Evolutionary conservation across 2,329 filamentous ascomycete genomes (phyloP).

Genomic region (Colletotrichum endophyticum): DNA sequence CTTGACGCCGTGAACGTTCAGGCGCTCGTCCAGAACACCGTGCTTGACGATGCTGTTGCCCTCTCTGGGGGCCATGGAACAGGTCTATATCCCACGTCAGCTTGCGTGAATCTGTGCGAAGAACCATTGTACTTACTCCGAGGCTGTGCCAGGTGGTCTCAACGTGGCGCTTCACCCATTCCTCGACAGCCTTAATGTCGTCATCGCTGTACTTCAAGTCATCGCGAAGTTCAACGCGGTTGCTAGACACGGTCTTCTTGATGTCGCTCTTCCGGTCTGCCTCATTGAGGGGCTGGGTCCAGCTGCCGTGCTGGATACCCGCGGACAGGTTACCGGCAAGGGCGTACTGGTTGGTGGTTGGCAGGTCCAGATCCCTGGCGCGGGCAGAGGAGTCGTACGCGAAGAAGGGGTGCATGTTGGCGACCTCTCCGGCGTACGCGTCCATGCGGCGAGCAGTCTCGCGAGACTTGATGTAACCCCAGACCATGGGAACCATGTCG

Average conservation of each 20-base stretch:
- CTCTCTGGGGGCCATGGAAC: constrained; percentile 77
- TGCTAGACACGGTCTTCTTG: constrained; percentile 64
- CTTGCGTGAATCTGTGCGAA: not conserved
- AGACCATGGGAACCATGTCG: constrained; percentile 85
- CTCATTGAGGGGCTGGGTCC: constrained; percentile 65
- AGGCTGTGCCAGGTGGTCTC: constrained; percentile 77
- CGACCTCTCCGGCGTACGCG: constrained; percentile 77
- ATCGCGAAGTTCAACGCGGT: constrained; percentile 62
- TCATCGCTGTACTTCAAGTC: constrained; percentile 69
- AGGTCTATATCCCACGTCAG: constrained; percentile 50
- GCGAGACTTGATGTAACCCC: constrained; percentile 83
- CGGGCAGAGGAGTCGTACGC: constrained; percentile 72
- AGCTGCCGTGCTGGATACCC: constrained; percentile 75
- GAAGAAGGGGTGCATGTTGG: constrained; percentile 74
- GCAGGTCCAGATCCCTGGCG: constrained; percentile 75
- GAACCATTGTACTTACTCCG: constrained; percentile 42
- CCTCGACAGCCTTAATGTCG: constrained; percentile 71
- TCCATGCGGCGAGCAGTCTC: constrained; percentile 82
- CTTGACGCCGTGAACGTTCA: constrained; percentile 80
- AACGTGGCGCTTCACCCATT: constrained; percentile 74
- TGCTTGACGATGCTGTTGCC: constrained; percentile 84
- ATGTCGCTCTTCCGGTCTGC: constrained; percentile 52
- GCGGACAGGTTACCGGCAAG: constrained; percentile 74
- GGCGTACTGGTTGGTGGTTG: constrained; percentile 77
- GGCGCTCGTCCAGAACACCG: constrained; percentile 76